A percentile compares a stretch with the other conserved stretches of the same genome.
These are phyloP conservation scores for Melastoma malabathricum DNA, from an alignment of 345 rosid genomes.

Conservation along the genomic window DNA sequence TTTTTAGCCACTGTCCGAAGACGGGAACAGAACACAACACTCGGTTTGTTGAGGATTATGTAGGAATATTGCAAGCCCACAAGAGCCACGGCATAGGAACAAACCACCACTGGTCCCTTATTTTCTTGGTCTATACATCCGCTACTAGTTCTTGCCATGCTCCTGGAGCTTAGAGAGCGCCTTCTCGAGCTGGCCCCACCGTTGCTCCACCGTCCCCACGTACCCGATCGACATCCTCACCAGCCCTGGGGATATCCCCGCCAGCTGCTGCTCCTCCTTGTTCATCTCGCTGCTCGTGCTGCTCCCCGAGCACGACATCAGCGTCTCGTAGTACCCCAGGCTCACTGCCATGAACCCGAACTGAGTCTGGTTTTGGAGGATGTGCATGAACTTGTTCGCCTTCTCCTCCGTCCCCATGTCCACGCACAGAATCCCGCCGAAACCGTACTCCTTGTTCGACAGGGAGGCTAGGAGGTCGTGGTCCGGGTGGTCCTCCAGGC, in stretches of 20 bases:
- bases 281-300: constrained; percentile 86
- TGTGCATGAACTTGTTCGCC: constrained; percentile 68
- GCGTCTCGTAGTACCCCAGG: constrained; percentile 84
- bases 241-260: constrained; percentile 88
- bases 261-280: constrained; percentile 52
- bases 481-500: constrained; percentile 71
- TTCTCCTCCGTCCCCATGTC: constrained; percentile 85
- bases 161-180: constrained; percentile 52
- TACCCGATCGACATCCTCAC: constrained; percentile 83
- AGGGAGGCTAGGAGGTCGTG: constrained; percentile 47
- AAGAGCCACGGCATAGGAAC: no score
- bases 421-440: constrained; percentile 62
- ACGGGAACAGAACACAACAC: no score
- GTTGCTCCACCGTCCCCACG: constrained; percentile 81
- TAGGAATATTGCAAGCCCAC: no score
- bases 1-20: no score
- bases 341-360: constrained; percentile 98
- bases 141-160: constrained; percentile 8
- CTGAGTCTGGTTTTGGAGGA: constrained; percentile 58
- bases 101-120: no score
- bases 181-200: constrained; percentile 74
- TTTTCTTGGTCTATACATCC: no score
- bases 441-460: constrained; percentile 65
- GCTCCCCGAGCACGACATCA: constrained; percentile 89
- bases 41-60: no score